Percentiles rank a stretch among this genome's conserved stretches.
These are phyloP conservation scores for Telfairia occidentalis DNA, from an alignment of 331 rosid genomes.

Conservation along the genomic window DNA sequence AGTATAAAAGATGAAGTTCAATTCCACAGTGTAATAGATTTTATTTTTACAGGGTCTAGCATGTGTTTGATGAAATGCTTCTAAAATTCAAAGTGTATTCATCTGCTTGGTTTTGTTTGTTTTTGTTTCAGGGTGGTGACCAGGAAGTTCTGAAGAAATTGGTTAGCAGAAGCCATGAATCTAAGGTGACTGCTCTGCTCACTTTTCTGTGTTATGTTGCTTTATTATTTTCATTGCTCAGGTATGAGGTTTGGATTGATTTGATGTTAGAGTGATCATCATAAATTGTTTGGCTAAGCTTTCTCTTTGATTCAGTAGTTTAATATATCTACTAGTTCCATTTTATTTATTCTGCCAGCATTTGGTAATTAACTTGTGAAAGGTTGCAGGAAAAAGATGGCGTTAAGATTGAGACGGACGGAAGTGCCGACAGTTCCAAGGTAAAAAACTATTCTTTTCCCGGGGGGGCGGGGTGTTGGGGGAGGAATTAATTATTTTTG, in stretches of 20 bases:
- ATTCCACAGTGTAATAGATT: background rate
- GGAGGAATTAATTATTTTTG: no score
- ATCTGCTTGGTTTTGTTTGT: background rate
- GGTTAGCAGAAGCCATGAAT: conserved; percentile 26
- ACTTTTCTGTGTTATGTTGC: background rate
- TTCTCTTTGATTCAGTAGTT: background rate
- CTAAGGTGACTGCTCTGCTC: conserved; percentile 28
- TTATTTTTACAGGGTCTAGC: background rate
- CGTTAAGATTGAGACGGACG: background rate
- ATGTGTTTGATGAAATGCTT: background rate
- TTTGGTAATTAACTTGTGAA: background rate
- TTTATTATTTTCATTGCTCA: background rate
- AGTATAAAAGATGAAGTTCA: background rate
- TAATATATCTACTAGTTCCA: background rate
- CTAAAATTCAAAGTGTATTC: background rate
- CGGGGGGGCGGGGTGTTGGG: no score
- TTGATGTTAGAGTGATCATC: background rate
- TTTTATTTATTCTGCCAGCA: background rate
- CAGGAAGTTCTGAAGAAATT: conserved; percentile 52
- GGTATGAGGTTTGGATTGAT: background rate
- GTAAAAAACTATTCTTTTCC: background rate
- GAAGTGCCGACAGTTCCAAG: background rate
- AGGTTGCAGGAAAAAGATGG: conserved; percentile 9
- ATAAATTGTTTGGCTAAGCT: background rate
- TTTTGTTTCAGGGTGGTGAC: conserved; percentile 39